A percentile compares a stretch with the other conserved stretches of the same genome.
Evolutionary conservation across 2,329 filamentous ascomycete genomes (phyloP).

Genomic region (Fusarium duplospermum): DNA sequence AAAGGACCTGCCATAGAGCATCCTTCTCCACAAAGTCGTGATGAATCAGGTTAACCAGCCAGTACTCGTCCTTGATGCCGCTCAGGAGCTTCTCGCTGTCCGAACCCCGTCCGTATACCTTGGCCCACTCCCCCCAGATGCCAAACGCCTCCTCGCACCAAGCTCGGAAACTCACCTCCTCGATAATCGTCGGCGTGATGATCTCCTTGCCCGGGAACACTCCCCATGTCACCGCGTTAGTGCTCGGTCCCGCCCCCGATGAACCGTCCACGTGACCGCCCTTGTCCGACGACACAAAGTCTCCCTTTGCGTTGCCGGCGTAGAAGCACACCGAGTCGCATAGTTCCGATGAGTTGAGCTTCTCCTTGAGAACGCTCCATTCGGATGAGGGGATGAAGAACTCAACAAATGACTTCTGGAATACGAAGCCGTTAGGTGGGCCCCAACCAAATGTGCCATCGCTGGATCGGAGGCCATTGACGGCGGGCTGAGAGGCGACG

Average conservation of each 20-base stretch:
- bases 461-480: conserved; percentile 83
- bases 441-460: conserved; percentile 93
- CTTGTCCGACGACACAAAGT: conserved; percentile 78
- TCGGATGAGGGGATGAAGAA: conserved; percentile 85
- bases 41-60: conserved; percentile 92
- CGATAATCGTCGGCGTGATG: conserved; percentile 94
- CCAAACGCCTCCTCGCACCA: conserved; percentile 97
- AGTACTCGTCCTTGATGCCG: conserved; percentile 74
- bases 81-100: conserved; percentile 79
- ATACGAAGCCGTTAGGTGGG: conserved; percentile 90
- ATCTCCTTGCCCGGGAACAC: conserved; percentile 97
- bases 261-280: conserved; percentile 48
- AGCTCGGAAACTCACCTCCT: conserved; percentile 91
- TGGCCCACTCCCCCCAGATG: conserved; percentile 94
- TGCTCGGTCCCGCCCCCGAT: conserved; percentile 60
- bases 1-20: conserved; percentile 77
- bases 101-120: conserved; percentile 83
- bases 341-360: conserved; percentile 68
- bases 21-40: conserved; percentile 79
- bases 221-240: conserved; percentile 97
- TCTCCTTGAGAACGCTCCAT: conserved; percentile 74
- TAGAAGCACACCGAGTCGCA: conserved; percentile 85
- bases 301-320: conserved; percentile 81
- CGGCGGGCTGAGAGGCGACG: conserved; percentile 92
- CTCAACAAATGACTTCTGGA: conserved; percentile 98